Conservation (phyloP, 2,329 filamentous ascomycete species). For the Trichoderma koningiopsis region DNA sequence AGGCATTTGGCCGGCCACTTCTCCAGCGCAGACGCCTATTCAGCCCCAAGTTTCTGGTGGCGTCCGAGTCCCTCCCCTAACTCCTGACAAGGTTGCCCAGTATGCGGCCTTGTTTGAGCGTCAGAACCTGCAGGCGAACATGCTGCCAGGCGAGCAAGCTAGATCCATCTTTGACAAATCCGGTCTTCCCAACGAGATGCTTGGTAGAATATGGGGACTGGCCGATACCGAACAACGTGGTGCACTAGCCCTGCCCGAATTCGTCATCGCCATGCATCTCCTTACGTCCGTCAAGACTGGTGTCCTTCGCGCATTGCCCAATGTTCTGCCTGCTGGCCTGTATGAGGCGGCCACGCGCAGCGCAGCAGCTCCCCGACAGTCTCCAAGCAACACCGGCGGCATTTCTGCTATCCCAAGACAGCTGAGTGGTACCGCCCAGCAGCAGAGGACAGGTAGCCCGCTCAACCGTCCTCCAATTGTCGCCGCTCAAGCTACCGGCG, state of each 20-base stretch:
- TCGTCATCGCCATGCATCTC: conserved; percentile 97
- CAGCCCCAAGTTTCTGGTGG: conserved; percentile 65
- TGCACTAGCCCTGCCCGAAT: conserved; percentile 82
- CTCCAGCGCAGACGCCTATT: conserved; percentile 53
- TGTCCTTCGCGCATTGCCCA: conserved; percentile 76
- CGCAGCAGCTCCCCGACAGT: conserved; percentile 50
- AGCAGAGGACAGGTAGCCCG: conserved; percentile 64
- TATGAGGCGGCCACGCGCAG: conserved; percentile 87
- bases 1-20: conserved; percentile 54
- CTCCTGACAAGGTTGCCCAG: conserved; percentile 84
- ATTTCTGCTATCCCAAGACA: conserved; percentile 74
- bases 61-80: conserved; percentile 85
- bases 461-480: conserved; percentile 54
- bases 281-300: conserved; percentile 89
- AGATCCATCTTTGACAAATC: conserved; percentile 96
- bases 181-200: conserved; percentile 80
- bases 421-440: conserved; percentile 69
- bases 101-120: conserved; percentile 90
- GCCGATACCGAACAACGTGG: conserved; percentile 93
- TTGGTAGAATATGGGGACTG: conserved; percentile 95
- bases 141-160: conserved; percentile 82
- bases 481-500: conserved; percentile 40
- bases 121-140: conserved; percentile 71
- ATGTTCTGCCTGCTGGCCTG: conserved; percentile 76
- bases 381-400: conserved; percentile 57